A percentile compares a stretch with the other conserved stretches of the same genome.
These are phyloP conservation scores for Tritrichomonas foetus DNA, from an alignment of 208 protist genomes.

Conservation along the genomic window DNA sequence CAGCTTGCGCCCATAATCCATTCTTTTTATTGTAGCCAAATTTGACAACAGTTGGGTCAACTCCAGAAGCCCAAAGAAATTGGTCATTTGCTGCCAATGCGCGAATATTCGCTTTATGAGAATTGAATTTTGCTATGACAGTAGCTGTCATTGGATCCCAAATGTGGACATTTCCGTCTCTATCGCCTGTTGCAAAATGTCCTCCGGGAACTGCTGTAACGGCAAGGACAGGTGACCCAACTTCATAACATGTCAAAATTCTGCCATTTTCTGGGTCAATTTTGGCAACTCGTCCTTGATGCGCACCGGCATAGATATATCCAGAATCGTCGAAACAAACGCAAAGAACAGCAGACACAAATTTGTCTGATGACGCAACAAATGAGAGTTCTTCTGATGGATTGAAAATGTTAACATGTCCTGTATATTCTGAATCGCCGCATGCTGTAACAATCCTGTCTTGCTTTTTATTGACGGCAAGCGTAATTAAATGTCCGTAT, in stretches of 20 bases:
- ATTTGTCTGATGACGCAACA: not conserved
- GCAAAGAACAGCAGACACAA: not conserved
- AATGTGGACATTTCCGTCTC: not conserved
- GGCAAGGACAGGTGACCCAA: not conserved
- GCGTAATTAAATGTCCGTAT: not conserved
- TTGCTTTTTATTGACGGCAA: not conserved
- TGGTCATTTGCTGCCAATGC: not conserved
- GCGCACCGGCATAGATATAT: not conserved
- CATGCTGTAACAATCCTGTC: not conserved
- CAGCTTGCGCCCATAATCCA: not conserved
- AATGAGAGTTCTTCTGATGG: not conserved
- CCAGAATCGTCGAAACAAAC: not conserved
- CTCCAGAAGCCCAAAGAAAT: not conserved
- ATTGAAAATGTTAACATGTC: not conserved
- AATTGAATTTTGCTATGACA: not conserved
- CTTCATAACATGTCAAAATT: not conserved
- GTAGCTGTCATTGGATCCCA: constrained; percentile 7
- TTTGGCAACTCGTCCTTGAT: not conserved
- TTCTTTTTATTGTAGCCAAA: not conserved
- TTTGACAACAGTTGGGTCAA: not conserved
- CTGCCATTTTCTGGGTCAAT: not conserved
- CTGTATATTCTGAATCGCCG: not conserved
- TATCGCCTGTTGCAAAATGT: not conserved
- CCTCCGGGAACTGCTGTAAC: not conserved
- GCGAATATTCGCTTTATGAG: not conserved